These are phyloP conservation scores for Pelargonium nanum DNA, from an alignment of 345 rosid species.

Conservation along the genomic window DNA sequence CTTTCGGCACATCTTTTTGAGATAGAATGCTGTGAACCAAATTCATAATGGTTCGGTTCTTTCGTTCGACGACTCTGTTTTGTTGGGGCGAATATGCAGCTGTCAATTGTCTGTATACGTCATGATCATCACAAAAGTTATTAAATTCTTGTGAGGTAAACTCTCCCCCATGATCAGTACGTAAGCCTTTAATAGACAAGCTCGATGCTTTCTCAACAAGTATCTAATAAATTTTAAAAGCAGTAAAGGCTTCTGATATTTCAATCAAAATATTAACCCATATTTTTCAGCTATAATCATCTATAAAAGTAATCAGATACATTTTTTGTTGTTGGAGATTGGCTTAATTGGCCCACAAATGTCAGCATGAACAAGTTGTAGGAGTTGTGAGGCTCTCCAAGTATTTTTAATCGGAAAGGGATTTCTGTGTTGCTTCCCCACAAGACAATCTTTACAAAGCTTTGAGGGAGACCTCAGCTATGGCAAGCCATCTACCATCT, in stretches of 20 bases:
- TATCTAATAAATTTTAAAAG: neutral
- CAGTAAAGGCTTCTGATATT: neutral
- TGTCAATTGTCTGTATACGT: neutral
- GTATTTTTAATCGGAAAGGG: neutral
- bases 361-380: neutral
- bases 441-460: neutral
- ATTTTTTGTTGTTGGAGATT: neutral
- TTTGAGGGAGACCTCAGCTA: neutral
- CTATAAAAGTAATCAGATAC: constrained; percentile 1
- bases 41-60: neutral
- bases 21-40: neutral
- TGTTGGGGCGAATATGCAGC: neutral
- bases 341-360: constrained; percentile 4
- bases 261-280: neutral
- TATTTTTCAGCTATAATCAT: constrained; percentile 3
- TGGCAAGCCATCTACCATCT: constrained; percentile 5
- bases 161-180: neutral
- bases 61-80: neutral
- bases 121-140: neutral
- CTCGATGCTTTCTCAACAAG: neutral
- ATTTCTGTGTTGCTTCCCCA: constrained; percentile 3
- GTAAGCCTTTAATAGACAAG: too few relatives aligned
- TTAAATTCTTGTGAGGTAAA: too few relatives aligned
- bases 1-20: too few relatives aligned
- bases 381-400: neutral